A percentile compares a stretch with the other conserved stretches of the same genome.
These are phyloP conservation scores for Saccharata proteae DNA, from an alignment of 2,329 filamentous ascomycete species.

Conservation along the genomic window DNA sequence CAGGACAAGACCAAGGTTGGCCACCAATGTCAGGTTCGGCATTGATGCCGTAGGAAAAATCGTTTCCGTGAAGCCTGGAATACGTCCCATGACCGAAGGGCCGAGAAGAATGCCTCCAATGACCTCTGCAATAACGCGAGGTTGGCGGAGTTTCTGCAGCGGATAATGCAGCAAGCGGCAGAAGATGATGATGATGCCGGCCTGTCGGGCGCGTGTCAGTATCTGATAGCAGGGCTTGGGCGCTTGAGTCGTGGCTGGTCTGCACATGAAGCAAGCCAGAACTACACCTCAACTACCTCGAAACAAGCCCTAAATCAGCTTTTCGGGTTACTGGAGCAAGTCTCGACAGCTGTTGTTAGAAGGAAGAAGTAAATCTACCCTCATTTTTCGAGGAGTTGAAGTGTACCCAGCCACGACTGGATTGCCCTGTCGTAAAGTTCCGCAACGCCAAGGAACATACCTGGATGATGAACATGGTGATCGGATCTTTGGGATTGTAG, in stretches of 20 bases:
- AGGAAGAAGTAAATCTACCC: no score
- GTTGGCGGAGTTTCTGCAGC: conserved; percentile 63
- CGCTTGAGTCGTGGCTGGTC: no score
- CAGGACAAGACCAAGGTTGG: conserved; percentile 71
- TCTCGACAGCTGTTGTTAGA: no score
- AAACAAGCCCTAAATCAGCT: no score
- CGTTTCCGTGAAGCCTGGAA: conserved; percentile 61
- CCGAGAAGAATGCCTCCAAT: conserved; percentile 76
- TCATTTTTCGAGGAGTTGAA: no score
- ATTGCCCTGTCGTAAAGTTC: not conserved
- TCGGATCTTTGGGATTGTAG: conserved; percentile 59
- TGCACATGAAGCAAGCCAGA: not conserved
- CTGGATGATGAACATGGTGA: conserved; percentile 67
- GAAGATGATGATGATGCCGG: conserved; percentile 61
- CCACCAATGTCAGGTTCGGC: conserved; percentile 62
- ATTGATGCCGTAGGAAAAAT: conserved; percentile 72
- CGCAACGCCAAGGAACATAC: conserved; percentile 25
- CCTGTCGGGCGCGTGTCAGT: no score
- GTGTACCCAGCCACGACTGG: no score
- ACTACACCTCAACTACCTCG: not conserved
- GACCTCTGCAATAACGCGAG: conserved; percentile 74
- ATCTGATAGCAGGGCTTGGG: no score
- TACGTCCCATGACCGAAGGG: conserved; percentile 77
- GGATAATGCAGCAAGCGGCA: conserved; percentile 66
- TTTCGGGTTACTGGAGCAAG: no score